phyloP scores from a whole-genome alignment of 2,329 filamentous ascomycete species.

The Whalleya microplaca region DNA sequence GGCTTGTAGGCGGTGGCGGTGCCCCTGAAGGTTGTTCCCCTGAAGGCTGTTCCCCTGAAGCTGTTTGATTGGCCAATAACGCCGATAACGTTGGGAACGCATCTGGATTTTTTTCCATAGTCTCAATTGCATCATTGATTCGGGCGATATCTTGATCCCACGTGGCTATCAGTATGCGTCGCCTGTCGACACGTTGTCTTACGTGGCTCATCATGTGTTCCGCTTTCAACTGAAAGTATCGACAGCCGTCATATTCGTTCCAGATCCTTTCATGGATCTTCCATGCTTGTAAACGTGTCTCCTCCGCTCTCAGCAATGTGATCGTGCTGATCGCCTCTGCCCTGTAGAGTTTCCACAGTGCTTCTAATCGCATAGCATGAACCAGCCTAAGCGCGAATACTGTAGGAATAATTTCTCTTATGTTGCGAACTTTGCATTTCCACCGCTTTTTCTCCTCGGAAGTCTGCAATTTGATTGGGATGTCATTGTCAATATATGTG shows the following conservation, averaged over 20 bases:
- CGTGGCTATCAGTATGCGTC: neutral
- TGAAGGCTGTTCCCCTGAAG: too few species aligned
- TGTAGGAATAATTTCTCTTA: neutral
- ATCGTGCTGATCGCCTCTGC: neutral
- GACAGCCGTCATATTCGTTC: conserved; percentile 24
- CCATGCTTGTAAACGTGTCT: conserved; percentile 3
- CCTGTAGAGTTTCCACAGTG: conserved; percentile 10
- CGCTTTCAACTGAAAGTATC: conserved; percentile 3
- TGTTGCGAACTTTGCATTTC: neutral
- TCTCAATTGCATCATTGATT: neutral
- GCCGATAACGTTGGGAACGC: too few species aligned
- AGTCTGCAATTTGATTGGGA: too few species aligned
- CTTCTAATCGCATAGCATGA: conserved; percentile 4
- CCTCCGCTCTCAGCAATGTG: conserved; percentile 13
- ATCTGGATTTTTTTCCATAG: neutral
- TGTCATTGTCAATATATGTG: too few species aligned
- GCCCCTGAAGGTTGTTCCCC: too few species aligned
- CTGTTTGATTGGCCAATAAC: too few species aligned
- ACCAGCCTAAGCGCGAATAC: neutral
- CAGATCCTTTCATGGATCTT: conserved; percentile 24
- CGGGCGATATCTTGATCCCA: neutral
- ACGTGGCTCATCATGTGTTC: neutral
- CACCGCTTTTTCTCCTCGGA: neutral
- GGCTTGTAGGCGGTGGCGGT: too few species aligned
- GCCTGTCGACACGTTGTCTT: neutral